Conservation (phyloP, 2,329 filamentous ascomycete species). For the Sporothrix humicola region DNA sequence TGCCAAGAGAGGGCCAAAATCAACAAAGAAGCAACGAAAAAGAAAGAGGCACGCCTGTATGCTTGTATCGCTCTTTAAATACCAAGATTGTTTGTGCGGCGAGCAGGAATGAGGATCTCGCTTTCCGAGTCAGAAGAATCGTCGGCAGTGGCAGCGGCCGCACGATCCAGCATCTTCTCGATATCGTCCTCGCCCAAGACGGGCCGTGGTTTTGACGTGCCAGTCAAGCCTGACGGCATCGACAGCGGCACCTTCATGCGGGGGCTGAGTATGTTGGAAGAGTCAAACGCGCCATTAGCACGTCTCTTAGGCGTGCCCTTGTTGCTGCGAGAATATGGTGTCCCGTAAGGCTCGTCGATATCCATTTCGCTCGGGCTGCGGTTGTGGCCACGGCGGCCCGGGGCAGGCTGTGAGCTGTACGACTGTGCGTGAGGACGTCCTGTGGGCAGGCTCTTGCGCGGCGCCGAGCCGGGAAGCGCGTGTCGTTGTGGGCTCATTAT, state of each 20-base stretch:
- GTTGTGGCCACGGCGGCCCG: slow-evolving; percentile 37
- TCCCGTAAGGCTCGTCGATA: slow-evolving; percentile 48
- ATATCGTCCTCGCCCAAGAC: slow-evolving; percentile 61
- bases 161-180: slow-evolving; percentile 63
- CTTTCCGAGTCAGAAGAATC: slow-evolving; percentile 63
- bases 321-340: slow-evolving; percentile 42
- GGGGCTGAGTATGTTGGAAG: slow-evolving; percentile 42
- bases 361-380: slow-evolving; percentile 56
- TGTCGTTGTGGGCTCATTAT: slow-evolving; percentile 45
- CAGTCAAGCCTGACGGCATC: slow-evolving; percentile 56
- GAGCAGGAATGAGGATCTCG: slow-evolving; percentile 58
- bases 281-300: slow-evolving; percentile 48
- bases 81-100: slow-evolving; percentile 31
- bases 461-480: slow-evolving; percentile 53
- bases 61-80: not conserved
- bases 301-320: slow-evolving; percentile 53
- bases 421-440: slow-evolving; percentile 46
- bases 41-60: not conserved
- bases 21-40: not conserved
- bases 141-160: slow-evolving; percentile 53
- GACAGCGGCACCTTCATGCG: slow-evolving; percentile 52
- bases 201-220: slow-evolving; percentile 49
- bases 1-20: not conserved
- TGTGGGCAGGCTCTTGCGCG: slow-evolving; percentile 59
- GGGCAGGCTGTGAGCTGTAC: slow-evolving; percentile 39